phyloP scores from a whole-genome alignment of 805 yeast species.

The Suhomyces xylopsoci region DNA sequence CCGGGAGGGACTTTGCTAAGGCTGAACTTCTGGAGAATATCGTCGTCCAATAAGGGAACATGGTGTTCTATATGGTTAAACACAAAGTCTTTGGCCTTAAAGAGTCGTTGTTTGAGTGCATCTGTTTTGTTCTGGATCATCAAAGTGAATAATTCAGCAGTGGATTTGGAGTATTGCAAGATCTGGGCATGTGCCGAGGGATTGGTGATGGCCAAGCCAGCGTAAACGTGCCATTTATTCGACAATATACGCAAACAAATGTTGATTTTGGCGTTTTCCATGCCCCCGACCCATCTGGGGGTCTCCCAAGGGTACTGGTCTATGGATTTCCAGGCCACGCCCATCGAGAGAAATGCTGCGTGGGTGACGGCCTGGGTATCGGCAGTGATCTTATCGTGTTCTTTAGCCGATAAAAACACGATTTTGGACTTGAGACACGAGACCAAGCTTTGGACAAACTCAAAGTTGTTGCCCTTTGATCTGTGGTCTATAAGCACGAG shows the following conservation, averaged over 20 bases:
- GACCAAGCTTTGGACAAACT: constrained; percentile 61
- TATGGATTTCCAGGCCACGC: constrained; percentile 85
- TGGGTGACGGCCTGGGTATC: constrained; percentile 99
- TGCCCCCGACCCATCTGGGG: constrained; percentile 84
- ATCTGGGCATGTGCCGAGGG: constrained; percentile 93
- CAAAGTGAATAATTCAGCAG: constrained; percentile 76
- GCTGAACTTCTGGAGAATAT: constrained; percentile 73
- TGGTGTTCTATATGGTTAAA: constrained; percentile 62
- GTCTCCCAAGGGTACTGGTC: constrained; percentile 91
- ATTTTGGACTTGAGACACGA: constrained; percentile 73
- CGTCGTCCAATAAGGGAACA: constrained; percentile 71
- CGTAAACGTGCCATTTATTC: constrained; percentile 97
- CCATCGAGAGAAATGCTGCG: constrained; percentile 96
- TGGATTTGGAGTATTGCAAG: constrained; percentile 81
- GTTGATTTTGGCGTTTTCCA: constrained; percentile 94
- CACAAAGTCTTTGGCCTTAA: constrained; percentile 67
- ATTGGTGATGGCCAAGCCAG: constrained; percentile 93
- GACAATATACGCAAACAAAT: constrained; percentile 87
- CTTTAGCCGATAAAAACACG: constrained; percentile 75
- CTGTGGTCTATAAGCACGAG: constrained; percentile 80
- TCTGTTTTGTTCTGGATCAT: constrained; percentile 69
- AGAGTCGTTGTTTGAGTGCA: constrained; percentile 56
- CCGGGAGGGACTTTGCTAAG: constrained; percentile 68
- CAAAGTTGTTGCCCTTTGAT: constrained; percentile 51
- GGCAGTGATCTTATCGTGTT: constrained; percentile 94